Base-by-base conservation (phyloP, 2,329 filamentous ascomycete genomes). In the Sporothrix curviconia region DNA sequence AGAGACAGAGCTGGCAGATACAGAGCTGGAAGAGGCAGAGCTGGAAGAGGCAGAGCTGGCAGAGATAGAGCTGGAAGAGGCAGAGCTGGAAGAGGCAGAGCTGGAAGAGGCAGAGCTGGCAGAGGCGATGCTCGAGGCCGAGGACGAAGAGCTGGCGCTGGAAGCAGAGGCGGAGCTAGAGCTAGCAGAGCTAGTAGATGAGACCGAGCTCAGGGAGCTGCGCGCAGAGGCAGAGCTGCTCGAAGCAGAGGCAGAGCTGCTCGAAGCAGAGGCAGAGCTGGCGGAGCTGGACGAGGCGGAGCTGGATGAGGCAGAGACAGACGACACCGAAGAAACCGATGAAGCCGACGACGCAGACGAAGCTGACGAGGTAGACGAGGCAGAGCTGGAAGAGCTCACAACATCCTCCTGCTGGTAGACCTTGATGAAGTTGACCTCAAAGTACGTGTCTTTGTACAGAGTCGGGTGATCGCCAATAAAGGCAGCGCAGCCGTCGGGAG, bases 341-440 rank as follows among this genome's bases (percentile, higher is more conserved):
- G 17, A 36, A 1, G 53, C 24, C 15, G 56, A 57, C 1, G 42
- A 17, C 22, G 36, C 25, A 8, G 52, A 25, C 14, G 47, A 32
- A 3, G 12, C 30, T 9, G 50, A 53, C n/a, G 43, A 32, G 4
- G 43, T 28, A 3, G 34, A 17, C 4, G 24, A 19, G 19, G 14
- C 17, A 7, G 17, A 36, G 12, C 4, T 3, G 12, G 52, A 39
- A 11, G 19, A 22, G 36, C 37, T 42, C 14, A 12, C 17, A 15
- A 53, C 37, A 15, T 43, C 6, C 52, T 30, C 57, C n/a, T 59
- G 44, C 51, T 58, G 15, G 50, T 54, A 40, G 58, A 61, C 54
- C 43, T 62, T 19, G 59, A 60, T 52, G 28, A 32, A 64, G 42
- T 63, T 56, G 75, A 86, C 66, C 70, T 81, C 59, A 74, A 78